Conservation (phyloP, 2,329 filamentous ascomycete genomes). For the Furcasterigmium furcatum region DNA sequence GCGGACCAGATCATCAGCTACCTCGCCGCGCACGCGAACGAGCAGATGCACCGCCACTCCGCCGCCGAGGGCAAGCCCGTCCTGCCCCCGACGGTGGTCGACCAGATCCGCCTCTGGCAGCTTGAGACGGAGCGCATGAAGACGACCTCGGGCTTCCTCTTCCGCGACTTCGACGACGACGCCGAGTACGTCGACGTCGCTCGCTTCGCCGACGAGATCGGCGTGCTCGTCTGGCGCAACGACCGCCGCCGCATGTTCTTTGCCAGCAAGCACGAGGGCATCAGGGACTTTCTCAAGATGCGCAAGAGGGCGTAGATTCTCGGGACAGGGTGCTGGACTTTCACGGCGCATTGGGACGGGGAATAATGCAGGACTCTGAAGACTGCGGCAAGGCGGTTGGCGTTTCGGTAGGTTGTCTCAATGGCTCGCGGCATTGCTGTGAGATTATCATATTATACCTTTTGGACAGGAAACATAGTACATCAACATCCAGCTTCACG, state of each 20-base stretch:
- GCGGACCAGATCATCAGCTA: slow-evolving; percentile 94
- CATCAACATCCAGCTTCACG: too few relatives aligned
- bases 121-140: slow-evolving; percentile 94
- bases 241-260: slow-evolving; percentile 84
- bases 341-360: background rate
- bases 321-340: slow-evolving; percentile 3
- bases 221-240: slow-evolving; percentile 84
- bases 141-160: slow-evolving; percentile 77
- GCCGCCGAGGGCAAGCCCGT: slow-evolving; percentile 61
- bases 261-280: slow-evolving; percentile 85
- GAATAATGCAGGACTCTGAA: too few relatives aligned
- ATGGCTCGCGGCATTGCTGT: too few relatives aligned
- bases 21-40: slow-evolving; percentile 87
- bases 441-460: too few relatives aligned
- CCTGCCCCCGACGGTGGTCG: slow-evolving; percentile 90
- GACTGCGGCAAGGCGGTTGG: too few relatives aligned
- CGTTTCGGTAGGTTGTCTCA: too few relatives aligned
- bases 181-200: slow-evolving; percentile 69
- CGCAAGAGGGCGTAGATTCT: slow-evolving; percentile 47
- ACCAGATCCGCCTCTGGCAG: slow-evolving; percentile 97
- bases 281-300: slow-evolving; percentile 74
- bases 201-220: slow-evolving; percentile 83
- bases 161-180: slow-evolving; percentile 77
- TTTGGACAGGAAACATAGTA: too few relatives aligned
- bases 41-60: slow-evolving; percentile 77